Conservation (phyloP, 2,329 filamentous ascomycete species). For the Microsporum ferrugineum region DNA sequence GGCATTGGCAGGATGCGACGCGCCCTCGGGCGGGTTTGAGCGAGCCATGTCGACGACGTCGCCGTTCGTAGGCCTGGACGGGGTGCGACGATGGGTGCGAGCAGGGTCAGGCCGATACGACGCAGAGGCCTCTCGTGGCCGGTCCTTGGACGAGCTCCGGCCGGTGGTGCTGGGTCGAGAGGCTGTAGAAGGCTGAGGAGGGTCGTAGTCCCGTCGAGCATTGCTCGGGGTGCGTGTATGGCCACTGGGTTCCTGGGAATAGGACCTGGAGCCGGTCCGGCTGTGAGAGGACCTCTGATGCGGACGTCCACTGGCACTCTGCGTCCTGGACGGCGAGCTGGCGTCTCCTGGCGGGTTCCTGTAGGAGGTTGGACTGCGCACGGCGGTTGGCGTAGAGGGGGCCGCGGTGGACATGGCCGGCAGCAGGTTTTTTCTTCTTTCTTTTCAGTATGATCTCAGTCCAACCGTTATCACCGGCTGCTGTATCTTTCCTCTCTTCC, state of each 20-base stretch:
- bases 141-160: conserved; percentile 55
- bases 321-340: conserved; percentile 32
- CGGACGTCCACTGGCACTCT: conserved; percentile 35
- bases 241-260: conserved; percentile 32
- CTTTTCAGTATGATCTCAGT: too few relatives aligned
- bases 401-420: conserved; percentile 36
- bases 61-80: conserved; percentile 32
- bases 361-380: conserved; percentile 38
- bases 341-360: conserved; percentile 31
- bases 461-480: not conserved
- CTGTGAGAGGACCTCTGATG: conserved; percentile 28
- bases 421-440: too few relatives aligned
- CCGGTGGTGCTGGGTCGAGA: conserved; percentile 46
- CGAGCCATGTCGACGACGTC: conserved; percentile 35
- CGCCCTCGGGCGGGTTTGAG: conserved; percentile 44
- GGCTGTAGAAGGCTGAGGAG: conserved; percentile 42
- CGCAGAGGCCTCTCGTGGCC: conserved; percentile 31
- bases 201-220: conserved; percentile 59
- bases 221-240: conserved; percentile 41
- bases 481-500: not conserved
- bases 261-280: conserved; percentile 30
- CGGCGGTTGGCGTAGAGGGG: conserved; percentile 35
- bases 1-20: conserved; percentile 30
- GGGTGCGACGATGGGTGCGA: conserved; percentile 33
- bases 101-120: conserved; percentile 46